phyloP scores from a whole-genome alignment of 1,284 basidiomycete species.

The Cystobasidiaceae sp. region DNA sequence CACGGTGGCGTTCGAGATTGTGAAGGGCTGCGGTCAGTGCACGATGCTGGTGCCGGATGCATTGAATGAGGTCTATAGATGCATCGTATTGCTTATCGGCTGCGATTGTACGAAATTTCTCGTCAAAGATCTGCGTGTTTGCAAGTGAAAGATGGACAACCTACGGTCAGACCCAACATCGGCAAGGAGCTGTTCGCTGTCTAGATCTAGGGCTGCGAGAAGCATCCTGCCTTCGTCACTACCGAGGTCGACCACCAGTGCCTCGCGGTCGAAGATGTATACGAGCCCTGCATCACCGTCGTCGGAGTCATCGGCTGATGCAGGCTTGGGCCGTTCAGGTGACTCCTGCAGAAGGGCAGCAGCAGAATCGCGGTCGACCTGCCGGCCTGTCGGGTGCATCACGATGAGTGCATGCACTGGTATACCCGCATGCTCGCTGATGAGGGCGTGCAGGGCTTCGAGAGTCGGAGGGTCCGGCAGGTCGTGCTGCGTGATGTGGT shows the following conservation, averaged over 20 bases:
- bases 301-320: background rate
- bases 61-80: constrained; percentile 36
- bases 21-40: constrained; percentile 33
- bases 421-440: constrained; percentile 11
- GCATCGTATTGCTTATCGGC: background rate
- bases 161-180: constrained; percentile 8
- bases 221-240: constrained; percentile 13
- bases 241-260: constrained; percentile 10
- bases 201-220: constrained; percentile 1
- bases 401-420: constrained; percentile 24
- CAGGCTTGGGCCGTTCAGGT: too few relatives aligned
- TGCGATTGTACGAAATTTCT: too few relatives aligned
- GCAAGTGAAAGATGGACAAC: too few relatives aligned
- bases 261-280: constrained; percentile 26
- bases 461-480: constrained; percentile 20
- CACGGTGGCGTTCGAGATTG: constrained; percentile 38
- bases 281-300: background rate
- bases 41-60: constrained; percentile 34
- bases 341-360: background rate
- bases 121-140: too few relatives aligned
- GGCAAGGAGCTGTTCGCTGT: background rate
- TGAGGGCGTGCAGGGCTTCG: constrained; percentile 15
- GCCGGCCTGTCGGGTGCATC: constrained; percentile 30
- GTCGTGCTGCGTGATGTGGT: constrained; percentile 4
- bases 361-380: constrained; percentile 18